These are phyloP conservation scores for Friedmanniomyces simplex DNA, from an alignment of 495 filamentous ascomycete genomes.

Conservation along the genomic window DNA sequence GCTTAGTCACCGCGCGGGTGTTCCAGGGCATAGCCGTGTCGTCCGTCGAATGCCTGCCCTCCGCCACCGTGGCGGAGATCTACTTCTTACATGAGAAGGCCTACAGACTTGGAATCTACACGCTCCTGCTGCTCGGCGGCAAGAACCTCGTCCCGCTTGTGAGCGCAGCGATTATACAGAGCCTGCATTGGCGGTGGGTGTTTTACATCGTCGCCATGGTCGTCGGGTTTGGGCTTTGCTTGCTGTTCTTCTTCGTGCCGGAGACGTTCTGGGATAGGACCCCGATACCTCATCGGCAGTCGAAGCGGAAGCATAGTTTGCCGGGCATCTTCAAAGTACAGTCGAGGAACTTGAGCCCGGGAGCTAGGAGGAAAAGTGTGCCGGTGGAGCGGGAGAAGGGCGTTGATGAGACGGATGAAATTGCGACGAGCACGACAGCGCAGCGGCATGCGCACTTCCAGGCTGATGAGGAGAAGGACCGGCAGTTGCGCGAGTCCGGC, in stretches of 20 bases:
- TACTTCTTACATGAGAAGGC: conserved; percentile 93
- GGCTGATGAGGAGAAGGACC: neutral
- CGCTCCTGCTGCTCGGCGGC: conserved; percentile 74
- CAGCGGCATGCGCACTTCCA: conserved; percentile 16
- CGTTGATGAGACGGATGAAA: neutral
- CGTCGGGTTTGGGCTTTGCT: conserved; percentile 58
- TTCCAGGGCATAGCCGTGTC: conserved; percentile 81
- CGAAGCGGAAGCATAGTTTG: conserved; percentile 17
- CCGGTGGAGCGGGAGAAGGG: neutral
- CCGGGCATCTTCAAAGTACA: neutral
- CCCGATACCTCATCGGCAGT: conserved; percentile 48
- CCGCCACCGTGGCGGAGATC: conserved; percentile 91
- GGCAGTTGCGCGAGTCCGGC: neutral
- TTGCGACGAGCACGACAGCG: neutral
- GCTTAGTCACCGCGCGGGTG: conserved; percentile 71
- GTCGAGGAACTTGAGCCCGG: conserved; percentile 2
- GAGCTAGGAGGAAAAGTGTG: neutral
- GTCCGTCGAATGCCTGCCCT: conserved; percentile 89
- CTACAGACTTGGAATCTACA: conserved; percentile 93
- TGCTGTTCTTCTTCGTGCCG: conserved; percentile 85
- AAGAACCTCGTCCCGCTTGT: conserved; percentile 88
- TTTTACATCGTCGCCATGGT: conserved; percentile 70
- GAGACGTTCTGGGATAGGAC: conserved; percentile 95
- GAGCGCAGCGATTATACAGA: conserved; percentile 74
- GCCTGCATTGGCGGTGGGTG: conserved; percentile 57